A percentile compares a stretch with the other conserved stretches of the same genome.
Evolutionary conservation across 805 yeast genomes (phyloP).

Genomic region (Candida awuae): DNA sequence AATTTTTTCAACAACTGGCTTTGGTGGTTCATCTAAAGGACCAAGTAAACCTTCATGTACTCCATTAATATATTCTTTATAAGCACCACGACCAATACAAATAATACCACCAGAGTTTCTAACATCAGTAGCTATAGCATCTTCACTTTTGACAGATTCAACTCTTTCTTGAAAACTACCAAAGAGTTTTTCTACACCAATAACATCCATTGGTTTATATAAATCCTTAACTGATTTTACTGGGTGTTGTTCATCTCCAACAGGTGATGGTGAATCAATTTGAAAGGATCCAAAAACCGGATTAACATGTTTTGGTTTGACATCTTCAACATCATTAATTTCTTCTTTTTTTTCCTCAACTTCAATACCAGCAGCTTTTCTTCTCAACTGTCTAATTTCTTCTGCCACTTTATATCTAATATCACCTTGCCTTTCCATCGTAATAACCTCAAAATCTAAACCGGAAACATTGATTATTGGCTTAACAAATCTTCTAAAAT

Average conservation of each 20-base stretch:
- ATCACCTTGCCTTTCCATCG: constrained; percentile 82
- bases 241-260: constrained; percentile 15
- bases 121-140: constrained; percentile 38
- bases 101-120: constrained; percentile 72
- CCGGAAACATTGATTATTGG: constrained; percentile 83
- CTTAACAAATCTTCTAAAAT: constrained; percentile 73
- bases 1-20: constrained; percentile 4
- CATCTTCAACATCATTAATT: background rate
- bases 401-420: constrained; percentile 78
- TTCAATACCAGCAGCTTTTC: constrained; percentile 29
- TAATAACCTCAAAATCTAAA: constrained; percentile 68
- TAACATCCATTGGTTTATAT: constrained; percentile 37
- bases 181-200: constrained; percentile 44
- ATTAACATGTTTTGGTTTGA: constrained; percentile 3
- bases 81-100: constrained; percentile 93
- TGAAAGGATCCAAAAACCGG: constrained; percentile 9
- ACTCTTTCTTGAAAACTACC: constrained; percentile 12
- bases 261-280: constrained; percentile 1
- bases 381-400: constrained; percentile 63
- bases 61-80: constrained; percentile 84
- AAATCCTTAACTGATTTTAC: constrained; percentile 29
- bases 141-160: constrained; percentile 30
- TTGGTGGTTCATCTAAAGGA: constrained; percentile 50
- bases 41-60: constrained; percentile 93
- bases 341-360: constrained; percentile 13